Base-by-base conservation (phyloP, 2,329 filamentous ascomycete genomes). In the Anthostomella pinea region DNA sequence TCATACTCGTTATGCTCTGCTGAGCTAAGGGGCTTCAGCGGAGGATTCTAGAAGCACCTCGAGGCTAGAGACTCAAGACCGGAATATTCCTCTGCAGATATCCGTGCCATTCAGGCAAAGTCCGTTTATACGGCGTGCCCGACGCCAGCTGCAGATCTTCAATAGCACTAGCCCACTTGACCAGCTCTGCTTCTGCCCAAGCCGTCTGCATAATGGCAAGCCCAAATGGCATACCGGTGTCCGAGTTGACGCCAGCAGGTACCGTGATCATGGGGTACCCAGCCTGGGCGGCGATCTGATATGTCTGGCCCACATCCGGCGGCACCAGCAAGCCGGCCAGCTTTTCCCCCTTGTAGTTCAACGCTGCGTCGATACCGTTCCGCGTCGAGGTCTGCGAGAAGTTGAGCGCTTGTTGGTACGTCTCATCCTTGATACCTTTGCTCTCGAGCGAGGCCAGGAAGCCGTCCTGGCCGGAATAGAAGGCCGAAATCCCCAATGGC, bases 241-340 rank as follows among this genome's bases (percentile, higher is more conserved):
- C 62, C 7, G 60, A 48, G 46, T 74, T 67, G 5, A 78, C 64
- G 2, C 80, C 80, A 0, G 72, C 79, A 0, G 85, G 85, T 1
- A 89, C 56, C 0, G 83, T 86, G 33, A 88, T 69, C 54, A 85
- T 72, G 0, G 84, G 85, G 53, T 88, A 89, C 0, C 84, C 83
- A 5, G 85, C 85, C 60, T 88, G 83, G 0, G 85, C 85, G 0
- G 83, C 80, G 40, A 86, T 75, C 60, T 85, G 79, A 43, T 79
- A 79, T 4, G 75, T 75, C 59, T 85, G 81, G 0, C 73, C 83
- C 3, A 85, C 79, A 52, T 84, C 78, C 0, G 83, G 69, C 5
- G 84, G 84, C 0, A 85, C 79, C 2, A 89, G 67, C 3, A 89
- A 66, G 2, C 74, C 83, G 38, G 78, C 72, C 2, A 88, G 65